A percentile compares a stretch with the other conserved stretches of the same genome.
These are phyloP conservation scores for Chlamydomonas sp. DNA, from an alignment of 139 green algal genomes.

Conservation along the genomic window DNA sequence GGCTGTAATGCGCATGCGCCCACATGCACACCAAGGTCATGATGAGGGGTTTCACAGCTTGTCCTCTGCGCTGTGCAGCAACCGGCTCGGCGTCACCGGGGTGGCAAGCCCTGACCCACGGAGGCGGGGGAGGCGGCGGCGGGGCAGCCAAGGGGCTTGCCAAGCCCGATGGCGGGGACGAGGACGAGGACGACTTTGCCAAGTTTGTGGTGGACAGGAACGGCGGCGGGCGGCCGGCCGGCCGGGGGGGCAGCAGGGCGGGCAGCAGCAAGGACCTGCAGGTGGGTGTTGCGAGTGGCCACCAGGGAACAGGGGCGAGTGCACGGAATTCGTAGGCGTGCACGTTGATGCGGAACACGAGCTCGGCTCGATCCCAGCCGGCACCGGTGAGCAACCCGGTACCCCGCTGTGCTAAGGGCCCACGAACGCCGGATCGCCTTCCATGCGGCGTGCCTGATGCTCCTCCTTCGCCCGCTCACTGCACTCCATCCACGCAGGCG, in stretches of 20 bases:
- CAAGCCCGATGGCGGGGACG: neutral
- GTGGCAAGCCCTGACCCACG: neutral
- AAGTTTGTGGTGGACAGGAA: neutral
- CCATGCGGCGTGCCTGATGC: neutral
- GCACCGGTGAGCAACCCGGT: neutral
- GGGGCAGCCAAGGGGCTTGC: neutral
- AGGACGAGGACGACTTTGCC: slow-evolving; percentile 7
- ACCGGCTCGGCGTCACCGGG: neutral
- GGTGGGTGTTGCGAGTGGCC: neutral
- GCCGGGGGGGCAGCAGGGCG: neutral
- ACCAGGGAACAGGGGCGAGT: neutral
- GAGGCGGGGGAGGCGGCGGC: neutral
- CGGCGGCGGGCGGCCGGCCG: no score
- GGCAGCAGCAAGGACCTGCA: neutral
- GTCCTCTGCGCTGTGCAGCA: neutral
- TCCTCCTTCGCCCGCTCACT: neutral
- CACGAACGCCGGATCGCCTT: neutral
- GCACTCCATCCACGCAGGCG: neutral
- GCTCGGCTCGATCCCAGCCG: neutral
- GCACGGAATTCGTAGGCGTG: neutral
- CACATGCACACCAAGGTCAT: no score
- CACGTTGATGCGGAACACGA: neutral
- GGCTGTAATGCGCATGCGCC: no score
- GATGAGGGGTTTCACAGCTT: no score
- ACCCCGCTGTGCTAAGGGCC: neutral